Evolutionary conservation across 805 yeast genomes (phyloP).

Genomic region (Brettanomyces sp.): DNA sequence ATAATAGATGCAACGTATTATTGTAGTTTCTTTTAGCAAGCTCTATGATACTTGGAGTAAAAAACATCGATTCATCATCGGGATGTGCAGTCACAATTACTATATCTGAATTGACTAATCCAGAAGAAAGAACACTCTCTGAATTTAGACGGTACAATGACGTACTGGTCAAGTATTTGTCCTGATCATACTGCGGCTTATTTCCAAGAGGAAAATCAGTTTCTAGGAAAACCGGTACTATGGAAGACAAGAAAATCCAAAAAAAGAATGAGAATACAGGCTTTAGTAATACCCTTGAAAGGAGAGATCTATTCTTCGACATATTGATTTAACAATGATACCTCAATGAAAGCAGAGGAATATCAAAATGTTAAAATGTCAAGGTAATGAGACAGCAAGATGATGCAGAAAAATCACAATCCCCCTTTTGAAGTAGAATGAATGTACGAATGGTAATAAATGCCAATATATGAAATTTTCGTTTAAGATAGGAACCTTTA

Average conservation of each 20-base stretch:
- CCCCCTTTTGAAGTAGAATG: too few relatives aligned
- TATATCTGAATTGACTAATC: constrained; percentile 16
- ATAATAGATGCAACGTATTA: constrained; percentile 49
- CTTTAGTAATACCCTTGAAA: not conserved
- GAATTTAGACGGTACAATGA: constrained; percentile 17
- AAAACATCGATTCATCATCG: constrained; percentile 98
- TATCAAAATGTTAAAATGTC: too few relatives aligned
- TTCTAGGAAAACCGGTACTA: constrained; percentile 4
- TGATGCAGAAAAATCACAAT: too few relatives aligned
- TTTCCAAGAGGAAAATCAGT: not conserved
- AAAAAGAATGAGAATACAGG: not conserved
- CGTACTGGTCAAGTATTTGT: constrained; percentile 12
- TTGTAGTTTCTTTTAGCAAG: constrained; percentile 34
- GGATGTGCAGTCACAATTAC: constrained; percentile 76
- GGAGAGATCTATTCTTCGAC: not conserved
- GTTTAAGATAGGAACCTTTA: too few relatives aligned
- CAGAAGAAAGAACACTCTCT: constrained; percentile 8
- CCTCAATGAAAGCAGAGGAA: too few relatives aligned
- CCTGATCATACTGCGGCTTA: constrained; percentile 4
- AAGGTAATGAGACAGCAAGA: too few relatives aligned
- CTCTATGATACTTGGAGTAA: constrained; percentile 66
- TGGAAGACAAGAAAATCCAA: constrained; percentile 7
- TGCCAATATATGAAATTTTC: too few relatives aligned
- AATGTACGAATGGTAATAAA: too few relatives aligned
- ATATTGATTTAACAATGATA: not conserved